Evolutionary conservation across 1,139 yeast species (phyloP).

Genomic region (Pichia sp.): DNA sequence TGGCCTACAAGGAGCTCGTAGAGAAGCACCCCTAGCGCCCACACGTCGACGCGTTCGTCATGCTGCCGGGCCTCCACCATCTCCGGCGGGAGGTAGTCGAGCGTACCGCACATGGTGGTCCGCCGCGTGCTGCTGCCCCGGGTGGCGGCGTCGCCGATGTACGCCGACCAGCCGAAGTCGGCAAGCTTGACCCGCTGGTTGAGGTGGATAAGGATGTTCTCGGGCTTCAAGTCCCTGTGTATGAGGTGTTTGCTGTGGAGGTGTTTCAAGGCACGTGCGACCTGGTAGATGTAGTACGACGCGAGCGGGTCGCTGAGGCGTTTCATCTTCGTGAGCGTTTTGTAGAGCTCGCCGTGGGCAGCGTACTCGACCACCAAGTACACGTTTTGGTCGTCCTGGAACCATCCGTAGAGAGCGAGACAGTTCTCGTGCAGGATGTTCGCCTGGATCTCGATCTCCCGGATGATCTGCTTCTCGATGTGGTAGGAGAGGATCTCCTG

Average conservation of each 20-base stretch:
- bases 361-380: slow-evolving; percentile 83
- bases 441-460: slow-evolving; percentile 91
- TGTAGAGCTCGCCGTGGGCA: slow-evolving; percentile 79
- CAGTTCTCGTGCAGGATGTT: slow-evolving; percentile 72
- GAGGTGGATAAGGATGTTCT: slow-evolving; percentile 72
- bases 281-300: slow-evolving; percentile 30
- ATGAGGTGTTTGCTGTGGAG: slow-evolving; percentile 73
- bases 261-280: slow-evolving; percentile 74
- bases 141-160: slow-evolving; percentile 17
- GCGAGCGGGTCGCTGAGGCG: slow-evolving; percentile 37
- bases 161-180: slow-evolving; percentile 97
- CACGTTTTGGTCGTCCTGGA: slow-evolving; percentile 74
- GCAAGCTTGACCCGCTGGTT: slow-evolving; percentile 75
- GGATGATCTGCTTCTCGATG: slow-evolving; percentile 80
- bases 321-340: slow-evolving; percentile 34
- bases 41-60: slow-evolving; percentile 75
- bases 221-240: slow-evolving; percentile 92
- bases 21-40: slow-evolving; percentile 88
- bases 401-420: slow-evolving; percentile 78
- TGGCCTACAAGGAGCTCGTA: slow-evolving; percentile 84
- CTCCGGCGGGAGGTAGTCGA: slow-evolving; percentile 94
- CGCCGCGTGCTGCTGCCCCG: slow-evolving; percentile 38
- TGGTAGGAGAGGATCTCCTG: slow-evolving; percentile 68
- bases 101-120: slow-evolving; percentile 88
- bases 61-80: slow-evolving; percentile 84